Evolutionary conservation across 345 rosid genomes (phyloP).

Genomic region (Pistacia atlantica): DNA sequence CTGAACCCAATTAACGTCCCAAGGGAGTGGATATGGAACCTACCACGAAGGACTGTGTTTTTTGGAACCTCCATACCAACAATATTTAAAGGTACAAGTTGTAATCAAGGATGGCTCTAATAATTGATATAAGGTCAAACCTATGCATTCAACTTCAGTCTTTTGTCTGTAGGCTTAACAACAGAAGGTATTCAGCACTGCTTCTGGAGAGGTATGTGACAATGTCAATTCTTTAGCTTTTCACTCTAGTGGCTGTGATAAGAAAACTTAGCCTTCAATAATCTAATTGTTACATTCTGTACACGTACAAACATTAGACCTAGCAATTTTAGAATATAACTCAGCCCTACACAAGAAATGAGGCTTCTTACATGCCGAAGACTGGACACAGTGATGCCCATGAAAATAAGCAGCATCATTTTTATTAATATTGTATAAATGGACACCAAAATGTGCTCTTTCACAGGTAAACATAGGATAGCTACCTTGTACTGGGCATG

Average conservation of each 20-base stretch:
- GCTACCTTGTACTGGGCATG: background rate
- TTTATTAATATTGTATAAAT: background rate
- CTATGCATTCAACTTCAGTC: constrained; percentile 14
- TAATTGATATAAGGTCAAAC: background rate
- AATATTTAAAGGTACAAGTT: constrained; percentile 75
- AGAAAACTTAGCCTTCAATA: background rate
- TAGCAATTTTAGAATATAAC: constrained; percentile 4
- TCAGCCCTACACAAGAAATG: background rate
- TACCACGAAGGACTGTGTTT: constrained; percentile 78
- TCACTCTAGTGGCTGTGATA: constrained; percentile 14
- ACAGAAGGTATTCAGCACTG: constrained; percentile 84
- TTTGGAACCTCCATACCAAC: constrained; percentile 92
- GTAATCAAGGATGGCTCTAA: constrained; percentile 2
- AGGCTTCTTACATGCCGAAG: background rate
- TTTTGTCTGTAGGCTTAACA: constrained; percentile 57
- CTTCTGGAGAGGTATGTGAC: constrained; percentile 86
- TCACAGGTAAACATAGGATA: background rate
- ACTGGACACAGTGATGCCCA: background rate
- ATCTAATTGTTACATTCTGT: constrained; percentile 8
- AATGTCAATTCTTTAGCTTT: constrained; percentile 9
- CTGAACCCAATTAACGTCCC: constrained; percentile 76
- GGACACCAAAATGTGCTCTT: background rate
- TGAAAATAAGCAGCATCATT: background rate
- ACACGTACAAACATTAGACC: constrained; percentile 7
- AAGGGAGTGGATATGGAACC: constrained; percentile 76